A percentile compares a stretch with the other conserved stretches of the same genome.
Evolutionary conservation across 2,329 filamentous ascomycete species (phyloP).

Genomic region (Alternaria rosae): DNA sequence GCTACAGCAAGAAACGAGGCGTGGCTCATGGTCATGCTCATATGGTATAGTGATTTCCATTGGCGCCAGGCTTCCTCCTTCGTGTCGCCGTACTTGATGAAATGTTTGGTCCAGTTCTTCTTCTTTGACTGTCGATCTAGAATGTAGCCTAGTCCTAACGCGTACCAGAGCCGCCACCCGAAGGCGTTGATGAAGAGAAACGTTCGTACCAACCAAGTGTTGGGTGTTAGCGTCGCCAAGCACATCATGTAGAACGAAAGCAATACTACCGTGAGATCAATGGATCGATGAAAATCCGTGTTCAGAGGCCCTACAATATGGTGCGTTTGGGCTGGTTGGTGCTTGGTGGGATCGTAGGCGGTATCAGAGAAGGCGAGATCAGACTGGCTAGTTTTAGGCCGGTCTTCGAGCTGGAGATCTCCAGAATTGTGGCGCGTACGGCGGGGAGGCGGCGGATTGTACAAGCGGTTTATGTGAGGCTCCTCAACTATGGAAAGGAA

Average conservation of each 20-base stretch:
- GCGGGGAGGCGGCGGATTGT: constrained; percentile 87
- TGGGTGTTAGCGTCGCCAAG: constrained; percentile 78
- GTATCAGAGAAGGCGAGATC: constrained; percentile 49
- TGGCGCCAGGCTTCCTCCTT: constrained; percentile 93
- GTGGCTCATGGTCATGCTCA: constrained; percentile 91
- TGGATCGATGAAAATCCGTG: constrained; percentile 85
- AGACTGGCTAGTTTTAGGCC: constrained; percentile 45
- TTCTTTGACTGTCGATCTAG: constrained; percentile 84
- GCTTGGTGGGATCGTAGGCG: constrained; percentile 53
- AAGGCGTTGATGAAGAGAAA: constrained; percentile 83
- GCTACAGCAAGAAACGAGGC: constrained; percentile 79
- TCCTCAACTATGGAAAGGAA: constrained; percentile 94
- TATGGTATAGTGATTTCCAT: constrained; percentile 95
- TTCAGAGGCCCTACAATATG: constrained; percentile 84
- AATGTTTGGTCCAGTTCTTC: constrained; percentile 97
- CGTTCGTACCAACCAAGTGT: constrained; percentile 75
- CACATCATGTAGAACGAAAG: constrained; percentile 77
- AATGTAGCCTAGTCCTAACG: constrained; percentile 83
- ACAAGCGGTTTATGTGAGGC: constrained; percentile 97
- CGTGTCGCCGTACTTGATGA: constrained; percentile 93
- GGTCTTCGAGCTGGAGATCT: constrained; percentile 50
- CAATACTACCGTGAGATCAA: constrained; percentile 81
- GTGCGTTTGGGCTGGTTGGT: constrained; percentile 73
- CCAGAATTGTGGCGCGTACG: constrained; percentile 59
- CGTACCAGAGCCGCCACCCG: constrained; percentile 90